Evolutionary conservation across 257 asterid species (phyloP), one percentile per base, ranked within the genome.

Genomic region (Nicotiana noctiflora): DNA sequence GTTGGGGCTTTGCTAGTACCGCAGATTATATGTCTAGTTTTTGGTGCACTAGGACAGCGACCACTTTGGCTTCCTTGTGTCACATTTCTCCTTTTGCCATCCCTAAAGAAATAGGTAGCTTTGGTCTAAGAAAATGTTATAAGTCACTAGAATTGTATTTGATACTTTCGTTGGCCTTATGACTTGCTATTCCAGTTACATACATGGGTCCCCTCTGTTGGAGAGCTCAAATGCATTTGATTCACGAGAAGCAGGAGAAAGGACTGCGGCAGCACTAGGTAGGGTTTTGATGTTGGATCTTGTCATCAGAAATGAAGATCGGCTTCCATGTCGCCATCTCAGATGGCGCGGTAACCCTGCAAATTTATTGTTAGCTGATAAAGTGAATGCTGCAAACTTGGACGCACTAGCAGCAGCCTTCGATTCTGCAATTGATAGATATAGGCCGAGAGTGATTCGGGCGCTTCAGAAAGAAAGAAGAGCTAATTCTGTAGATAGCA

Each of bases 311-410:
- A 96, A 96, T 64, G 99, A 96, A 85, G 99, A 96, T 79, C 91
- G 98, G 51, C 97, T 96, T 65, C 99, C 99, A 83, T 96, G 99
- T 86, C 97, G 95, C 84, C 95, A 91, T 78, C 96, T 96, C 59
- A 84, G 97, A 86, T 96, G 98, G 98, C 97, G 99, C 46, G 99
- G 99, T 75, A 96, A 96, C 88, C 83, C 88, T 19, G 97, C 98
- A 76, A 96, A 94, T 77, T 86, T 96, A 81, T 91, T 96, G 83
- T 87, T 91, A 90, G 90, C 99, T 79, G 98, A 94, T 64, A 92
- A 89, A 83, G 80, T 82, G 81, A 86, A 87, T 74, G 64, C 83
- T 49, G 89, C 88, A 76, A 93, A 89, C 87, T 78, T 90, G 37
- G 97, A 92, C 85, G 89, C 97, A 17, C 90, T 92, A 46, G 97